A percentile compares a stretch with the other conserved stretches of the same genome.
Conservation (phyloP, 2,329 filamentous ascomycete genomes). For the Trematosphaeria pertusa region DNA sequence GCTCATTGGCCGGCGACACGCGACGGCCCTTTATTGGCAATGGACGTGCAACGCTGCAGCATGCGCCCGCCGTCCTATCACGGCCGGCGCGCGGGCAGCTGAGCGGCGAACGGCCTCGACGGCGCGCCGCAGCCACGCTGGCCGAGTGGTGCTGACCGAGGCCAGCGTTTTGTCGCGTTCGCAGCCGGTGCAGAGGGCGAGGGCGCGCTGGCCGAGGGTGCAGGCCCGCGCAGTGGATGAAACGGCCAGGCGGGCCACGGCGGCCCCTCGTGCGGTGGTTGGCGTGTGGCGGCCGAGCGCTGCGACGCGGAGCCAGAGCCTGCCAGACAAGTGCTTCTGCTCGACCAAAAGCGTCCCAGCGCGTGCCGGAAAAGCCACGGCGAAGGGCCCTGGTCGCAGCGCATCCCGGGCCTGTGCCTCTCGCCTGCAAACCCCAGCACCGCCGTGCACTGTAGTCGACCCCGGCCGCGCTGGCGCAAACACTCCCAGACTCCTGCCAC, state of each 20-base stretch:
- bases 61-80: conserved; percentile 11
- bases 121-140: no score
- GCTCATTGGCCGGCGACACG: conserved; percentile 31
- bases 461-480: conserved; percentile 1
- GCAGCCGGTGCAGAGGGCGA: no score
- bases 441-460: no score
- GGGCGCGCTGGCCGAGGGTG: no score
- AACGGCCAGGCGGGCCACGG: background rate
- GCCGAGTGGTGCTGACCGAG: conserved; percentile 22
- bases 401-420: background rate
- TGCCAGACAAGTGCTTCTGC: no score
- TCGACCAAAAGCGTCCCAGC: no score
- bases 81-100: conserved; percentile 6
- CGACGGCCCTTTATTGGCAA: conserved; percentile 34
- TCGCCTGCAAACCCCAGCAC: background rate
- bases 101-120: conserved; percentile 1
- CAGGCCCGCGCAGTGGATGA: no score
- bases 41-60: conserved; percentile 19
- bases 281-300: conserved; percentile 5
- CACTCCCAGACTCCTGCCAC: conserved; percentile 13
- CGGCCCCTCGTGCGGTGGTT: conserved; percentile 7
- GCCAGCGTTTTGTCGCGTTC: no score
- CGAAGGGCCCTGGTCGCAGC: no score
- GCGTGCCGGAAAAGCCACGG: no score
- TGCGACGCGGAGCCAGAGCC: no score